These are phyloP conservation scores for Rhodotorula mucilaginosa DNA, from an alignment of 1,284 basidiomycete genomes.

Conservation along the genomic window DNA sequence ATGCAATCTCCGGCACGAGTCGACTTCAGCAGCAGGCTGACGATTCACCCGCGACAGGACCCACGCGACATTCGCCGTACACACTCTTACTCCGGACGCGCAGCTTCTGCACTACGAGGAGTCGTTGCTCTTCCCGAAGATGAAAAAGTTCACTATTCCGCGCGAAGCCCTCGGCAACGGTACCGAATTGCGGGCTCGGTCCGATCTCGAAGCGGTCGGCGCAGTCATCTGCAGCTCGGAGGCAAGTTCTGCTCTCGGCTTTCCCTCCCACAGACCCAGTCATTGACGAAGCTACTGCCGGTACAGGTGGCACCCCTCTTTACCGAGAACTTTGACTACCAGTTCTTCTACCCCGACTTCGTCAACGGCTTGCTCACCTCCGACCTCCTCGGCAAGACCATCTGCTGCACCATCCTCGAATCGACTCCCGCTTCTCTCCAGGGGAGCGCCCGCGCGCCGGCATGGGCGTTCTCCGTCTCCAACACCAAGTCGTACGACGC, in stretches of 20 bases:
- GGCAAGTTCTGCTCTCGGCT: constrained; percentile 29
- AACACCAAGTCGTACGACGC: constrained; percentile 80
- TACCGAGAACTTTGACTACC: constrained; percentile 99
- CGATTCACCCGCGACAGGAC: constrained; percentile 7
- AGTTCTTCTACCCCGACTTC: constrained; percentile 85
- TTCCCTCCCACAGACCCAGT: not conserved
- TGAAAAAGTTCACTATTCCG: constrained; percentile 39
- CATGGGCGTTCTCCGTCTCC: constrained; percentile 43
- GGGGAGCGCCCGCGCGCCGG: not conserved
- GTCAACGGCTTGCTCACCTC: constrained; percentile 95
- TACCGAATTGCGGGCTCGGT: constrained; percentile 54
- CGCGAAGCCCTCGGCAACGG: constrained; percentile 56
- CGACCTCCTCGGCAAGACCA: constrained; percentile 91
- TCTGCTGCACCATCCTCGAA: constrained; percentile 80
- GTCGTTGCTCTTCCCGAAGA: constrained; percentile 28
- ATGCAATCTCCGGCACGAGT: not conserved
- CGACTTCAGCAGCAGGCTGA: constrained; percentile 39
- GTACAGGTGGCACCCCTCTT: constrained; percentile 88
- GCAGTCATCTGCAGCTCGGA: constrained; percentile 75
- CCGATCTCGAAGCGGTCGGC: constrained; percentile 48
- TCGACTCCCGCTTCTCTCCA: not conserved
- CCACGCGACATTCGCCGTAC: constrained; percentile 32
- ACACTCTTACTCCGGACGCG: constrained; percentile 22
- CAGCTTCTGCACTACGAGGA: constrained; percentile 41
- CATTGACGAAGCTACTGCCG: not conserved